Conservation (phyloP, 257 asterid genomes). For the Striga asiatica region DNA sequence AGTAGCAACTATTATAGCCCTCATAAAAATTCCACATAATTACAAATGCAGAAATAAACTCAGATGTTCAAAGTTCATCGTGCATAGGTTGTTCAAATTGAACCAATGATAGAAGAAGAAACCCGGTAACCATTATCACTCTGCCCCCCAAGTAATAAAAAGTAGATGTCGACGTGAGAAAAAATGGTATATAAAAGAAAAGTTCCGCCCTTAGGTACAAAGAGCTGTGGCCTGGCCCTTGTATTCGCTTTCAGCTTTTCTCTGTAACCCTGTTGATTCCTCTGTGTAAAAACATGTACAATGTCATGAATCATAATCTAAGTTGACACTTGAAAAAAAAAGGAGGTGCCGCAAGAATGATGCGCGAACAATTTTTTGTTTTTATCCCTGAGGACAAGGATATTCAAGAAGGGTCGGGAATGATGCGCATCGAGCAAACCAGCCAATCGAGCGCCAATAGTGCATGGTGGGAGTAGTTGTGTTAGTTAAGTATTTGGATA, state of each 20-base stretch:
- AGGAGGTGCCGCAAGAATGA: no score
- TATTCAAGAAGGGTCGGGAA: no score
- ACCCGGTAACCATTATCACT: conserved; percentile 55
- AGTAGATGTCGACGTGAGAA: conserved; percentile 5
- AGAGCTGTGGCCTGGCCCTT: conserved; percentile 90
- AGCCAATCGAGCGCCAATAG: no score
- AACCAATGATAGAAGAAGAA: conserved; percentile 61
- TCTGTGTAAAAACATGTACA: conserved; percentile 48
- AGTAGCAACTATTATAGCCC: no score
- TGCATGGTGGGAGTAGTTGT: no score
- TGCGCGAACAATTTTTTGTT: no score
- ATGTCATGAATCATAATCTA: not conserved
- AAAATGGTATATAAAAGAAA: not conserved
- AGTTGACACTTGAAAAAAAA: not conserved
- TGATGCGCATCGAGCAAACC: no score
- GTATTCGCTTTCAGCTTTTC: conserved; percentile 86
- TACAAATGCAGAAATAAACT: not conserved
- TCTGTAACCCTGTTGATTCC: conserved; percentile 72
- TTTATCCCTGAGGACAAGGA: no score
- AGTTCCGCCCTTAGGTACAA: conserved; percentile 8
- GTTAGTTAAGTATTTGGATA: no score
- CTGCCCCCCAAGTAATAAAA: no score
- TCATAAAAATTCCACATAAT: not conserved
- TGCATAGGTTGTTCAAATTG: conserved; percentile 56
- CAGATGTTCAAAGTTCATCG: conserved; percentile 60